Evolutionary conservation across 1,139 yeast species (phyloP).

Genomic region (Hyphopichia khmerensis): DNA sequence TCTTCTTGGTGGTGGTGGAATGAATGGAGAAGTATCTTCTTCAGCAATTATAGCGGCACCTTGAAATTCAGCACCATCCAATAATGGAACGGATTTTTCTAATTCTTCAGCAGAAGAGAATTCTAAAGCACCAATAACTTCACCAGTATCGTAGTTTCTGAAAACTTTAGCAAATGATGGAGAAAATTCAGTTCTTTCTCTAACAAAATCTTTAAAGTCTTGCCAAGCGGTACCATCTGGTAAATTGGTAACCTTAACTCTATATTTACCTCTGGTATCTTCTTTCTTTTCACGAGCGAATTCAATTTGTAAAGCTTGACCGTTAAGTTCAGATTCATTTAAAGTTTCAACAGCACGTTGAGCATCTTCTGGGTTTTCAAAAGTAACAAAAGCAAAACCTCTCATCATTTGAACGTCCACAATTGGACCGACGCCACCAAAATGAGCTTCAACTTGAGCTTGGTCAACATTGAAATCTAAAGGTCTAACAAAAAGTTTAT

Average conservation of each 20-base stretch:
- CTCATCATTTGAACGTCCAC: constrained; percentile 68
- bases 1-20: constrained; percentile 63
- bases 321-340: constrained; percentile 56
- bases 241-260: constrained; percentile 66
- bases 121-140: constrained; percentile 76
- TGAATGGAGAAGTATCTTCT: constrained; percentile 79
- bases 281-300: constrained; percentile 63
- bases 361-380: constrained; percentile 65
- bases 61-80: constrained; percentile 71
- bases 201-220: constrained; percentile 76
- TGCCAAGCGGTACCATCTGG: constrained; percentile 84
- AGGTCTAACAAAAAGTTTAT: constrained; percentile 44
- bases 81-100: constrained; percentile 62
- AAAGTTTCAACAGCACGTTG: constrained; percentile 64
- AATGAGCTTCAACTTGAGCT: constrained; percentile 67
- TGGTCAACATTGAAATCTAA: constrained; percentile 39
- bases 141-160: constrained; percentile 57
- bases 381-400: constrained; percentile 77
- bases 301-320: constrained; percentile 65
- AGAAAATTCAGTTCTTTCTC: constrained; percentile 63
- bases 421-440: constrained; percentile 63
- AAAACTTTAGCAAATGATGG: constrained; percentile 74
- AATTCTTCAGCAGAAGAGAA: constrained; percentile 74
- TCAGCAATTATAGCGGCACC: constrained; percentile 67
- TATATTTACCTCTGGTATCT: constrained; percentile 66